Conservation (phyloP, 805 yeast genomes). For the Schwanniomyces occidentalis region DNA sequence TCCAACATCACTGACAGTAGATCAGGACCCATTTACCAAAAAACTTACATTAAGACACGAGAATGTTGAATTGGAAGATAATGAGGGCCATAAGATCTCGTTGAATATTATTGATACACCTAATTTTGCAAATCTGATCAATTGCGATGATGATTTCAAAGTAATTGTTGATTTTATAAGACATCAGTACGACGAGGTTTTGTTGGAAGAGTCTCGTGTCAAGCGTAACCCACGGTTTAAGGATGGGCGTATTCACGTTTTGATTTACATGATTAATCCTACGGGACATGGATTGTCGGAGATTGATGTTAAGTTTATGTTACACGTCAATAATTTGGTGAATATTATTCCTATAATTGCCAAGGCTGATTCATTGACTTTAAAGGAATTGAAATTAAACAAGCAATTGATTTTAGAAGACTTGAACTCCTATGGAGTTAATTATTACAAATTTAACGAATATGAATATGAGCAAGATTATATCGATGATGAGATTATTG, state of each 20-base stretch:
- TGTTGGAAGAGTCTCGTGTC: constrained; percentile 77
- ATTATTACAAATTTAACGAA: constrained; percentile 70
- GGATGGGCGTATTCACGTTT: constrained; percentile 77
- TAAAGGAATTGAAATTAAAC: constrained; percentile 56
- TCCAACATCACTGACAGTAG: constrained; percentile 63
- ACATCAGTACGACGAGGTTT: constrained; percentile 80
- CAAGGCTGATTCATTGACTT: constrained; percentile 45
- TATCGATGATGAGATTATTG: constrained; percentile 62
- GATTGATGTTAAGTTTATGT: constrained; percentile 43
- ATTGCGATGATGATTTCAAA: constrained; percentile 66
- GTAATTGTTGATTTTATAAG: constrained; percentile 74
- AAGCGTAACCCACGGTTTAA: constrained; percentile 84
- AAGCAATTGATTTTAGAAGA: constrained; percentile 77
- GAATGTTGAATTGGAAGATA: constrained; percentile 80
- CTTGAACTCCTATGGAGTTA: constrained; percentile 66
- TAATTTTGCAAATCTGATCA: constrained; percentile 75
- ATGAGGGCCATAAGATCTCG: constrained; percentile 80
- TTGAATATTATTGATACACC: constrained; percentile 80
- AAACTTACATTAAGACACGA: constrained; percentile 70
- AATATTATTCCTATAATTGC: constrained; percentile 45
- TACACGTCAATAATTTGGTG: constrained; percentile 41
- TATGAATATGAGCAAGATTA: constrained; percentile 52
- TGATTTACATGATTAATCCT: constrained; percentile 46
- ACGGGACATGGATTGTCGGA: constrained; percentile 46
- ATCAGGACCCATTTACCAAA: constrained; percentile 51